These are phyloP conservation scores for Paraglomus brasilianum DNA, from an alignment of 192 early-diverging fungal genomes.

Conservation along the genomic window DNA sequence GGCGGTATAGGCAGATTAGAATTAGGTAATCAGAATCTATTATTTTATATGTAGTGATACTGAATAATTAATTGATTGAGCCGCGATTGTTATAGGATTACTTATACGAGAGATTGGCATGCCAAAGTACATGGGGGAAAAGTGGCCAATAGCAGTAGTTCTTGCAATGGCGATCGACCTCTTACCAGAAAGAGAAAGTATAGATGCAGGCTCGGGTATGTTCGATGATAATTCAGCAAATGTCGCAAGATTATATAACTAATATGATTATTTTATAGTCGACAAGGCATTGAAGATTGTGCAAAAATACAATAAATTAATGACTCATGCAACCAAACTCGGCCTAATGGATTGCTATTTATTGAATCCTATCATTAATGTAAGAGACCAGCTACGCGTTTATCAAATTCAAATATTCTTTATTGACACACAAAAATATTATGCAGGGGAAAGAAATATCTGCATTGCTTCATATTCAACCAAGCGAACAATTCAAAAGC, in stretches of 20 bases:
- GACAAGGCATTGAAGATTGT: conserved; percentile 14
- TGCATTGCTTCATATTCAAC: conserved; percentile 61
- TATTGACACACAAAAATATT: not conserved
- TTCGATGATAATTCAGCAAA: not conserved
- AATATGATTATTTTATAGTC: not conserved
- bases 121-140: conserved; percentile 49
- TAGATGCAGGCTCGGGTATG: conserved; percentile 33
- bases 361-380: conserved; percentile 50
- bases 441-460: conserved; percentile 68
- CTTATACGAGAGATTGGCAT: conserved; percentile 58
- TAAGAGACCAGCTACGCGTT: not conserved
- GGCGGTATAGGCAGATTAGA: conserved; percentile 29
- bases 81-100: conserved; percentile 48
- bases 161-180: conserved; percentile 52
- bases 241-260: not conserved
- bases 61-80: conserved; percentile 2
- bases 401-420: not conserved
- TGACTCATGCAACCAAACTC: conserved; percentile 16
- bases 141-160: conserved; percentile 54
- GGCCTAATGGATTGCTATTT: conserved; percentile 34
- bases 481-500: conserved; percentile 66
- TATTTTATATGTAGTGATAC: not conserved
- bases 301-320: conserved; percentile 36
- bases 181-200: conserved; percentile 35
- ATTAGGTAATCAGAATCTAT: conserved; percentile 28